Base-by-base conservation (phyloP, 1,139 yeast genomes). In the Lodderomyces pseudojiufengensis region DNA sequence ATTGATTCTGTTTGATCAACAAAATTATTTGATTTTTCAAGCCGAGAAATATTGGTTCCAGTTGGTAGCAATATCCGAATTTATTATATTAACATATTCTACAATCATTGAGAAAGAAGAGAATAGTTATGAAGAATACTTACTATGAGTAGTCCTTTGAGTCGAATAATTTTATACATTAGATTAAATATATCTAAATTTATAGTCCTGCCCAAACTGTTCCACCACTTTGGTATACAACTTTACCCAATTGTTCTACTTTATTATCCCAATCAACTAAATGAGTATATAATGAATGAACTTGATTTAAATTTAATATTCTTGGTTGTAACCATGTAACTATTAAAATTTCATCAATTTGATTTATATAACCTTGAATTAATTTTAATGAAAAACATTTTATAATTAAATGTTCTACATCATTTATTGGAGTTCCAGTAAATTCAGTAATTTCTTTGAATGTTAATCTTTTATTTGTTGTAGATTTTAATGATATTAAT, bases 261-360 rank as follows among this genome's bases (percentile, higher is more conserved):
- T 80, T 81, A 38, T 59, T 60, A 50, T 84, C 83, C 98, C 98
- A 92, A 37, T 70, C 73, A 24, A 71, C 71, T 54, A 92, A 73
- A 51, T 86, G 84, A 42, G 73, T 72, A 49, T 78, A 78, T 83
- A 92, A 87, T 39, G 74, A 73, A 39, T 71, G 76, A 42, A 90
- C 85, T 67, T 92, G 97, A 33, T 75, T 76, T 49, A 70, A 73
- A 54, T 86, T 86, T 72, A 92, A 81, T 38, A 88, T 86, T 53
- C 97, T 76, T 38, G 98, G 97, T 65, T 92, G 97, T 44, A 90
- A 81, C 97, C 98, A 92, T 15, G 86, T 80, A 37, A 92, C 80
- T 21, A 84, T 78, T 44, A 92, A 85, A 9, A 81, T 64, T 55
- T 82, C 77, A 38, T 78, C 77, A 33, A 88, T 87, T 64, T 92